These are phyloP conservation scores for Sorghum bicolor DNA, from an alignment of 176 grass and related monocot species.

Conservation along the genomic window DNA sequence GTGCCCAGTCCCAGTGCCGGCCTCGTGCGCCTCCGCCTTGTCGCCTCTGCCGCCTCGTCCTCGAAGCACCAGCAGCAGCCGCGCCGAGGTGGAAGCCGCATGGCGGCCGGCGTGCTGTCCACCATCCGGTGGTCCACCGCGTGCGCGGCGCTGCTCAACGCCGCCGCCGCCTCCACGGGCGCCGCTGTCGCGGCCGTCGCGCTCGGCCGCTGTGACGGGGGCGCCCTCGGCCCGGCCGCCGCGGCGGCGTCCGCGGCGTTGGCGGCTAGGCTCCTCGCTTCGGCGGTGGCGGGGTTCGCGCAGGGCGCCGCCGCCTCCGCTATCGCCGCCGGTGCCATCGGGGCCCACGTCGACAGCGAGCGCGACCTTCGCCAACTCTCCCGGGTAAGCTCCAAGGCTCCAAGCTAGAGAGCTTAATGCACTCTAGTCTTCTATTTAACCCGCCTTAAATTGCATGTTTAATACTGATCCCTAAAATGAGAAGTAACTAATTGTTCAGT, in stretches of 20 bases:
- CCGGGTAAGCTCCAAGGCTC: constrained; percentile 27
- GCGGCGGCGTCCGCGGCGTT: constrained; percentile 21
- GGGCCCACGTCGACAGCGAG: constrained; percentile 47
- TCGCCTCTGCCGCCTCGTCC: neutral
- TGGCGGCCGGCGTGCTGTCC: constrained; percentile 37
- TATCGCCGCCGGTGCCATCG: constrained; percentile 47
- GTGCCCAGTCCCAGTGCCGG: neutral
- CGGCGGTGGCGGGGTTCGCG: constrained; percentile 33
- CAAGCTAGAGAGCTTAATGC: neutral
- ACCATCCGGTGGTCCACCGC: constrained; percentile 45
- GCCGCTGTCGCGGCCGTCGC: constrained; percentile 33
- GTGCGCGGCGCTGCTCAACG: constrained; percentile 58
- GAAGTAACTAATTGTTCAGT: neutral
- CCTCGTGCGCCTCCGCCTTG: constrained; percentile 15
- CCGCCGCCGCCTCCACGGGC: constrained; percentile 25
- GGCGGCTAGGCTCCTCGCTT: constrained; percentile 30
- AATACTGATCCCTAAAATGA: neutral
- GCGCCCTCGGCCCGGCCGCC: constrained; percentile 10
- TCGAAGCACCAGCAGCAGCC: neutral
- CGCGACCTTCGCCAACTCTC: constrained; percentile 52
- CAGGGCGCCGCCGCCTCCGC: constrained; percentile 61
- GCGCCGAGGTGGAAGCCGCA: neutral
- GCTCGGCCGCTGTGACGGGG: constrained; percentile 16
- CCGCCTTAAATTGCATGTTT: neutral
- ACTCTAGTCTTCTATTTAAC: neutral